Evolutionary conservation across 345 rosid genomes (phyloP).

Genomic region (Brassica carinata): DNA sequence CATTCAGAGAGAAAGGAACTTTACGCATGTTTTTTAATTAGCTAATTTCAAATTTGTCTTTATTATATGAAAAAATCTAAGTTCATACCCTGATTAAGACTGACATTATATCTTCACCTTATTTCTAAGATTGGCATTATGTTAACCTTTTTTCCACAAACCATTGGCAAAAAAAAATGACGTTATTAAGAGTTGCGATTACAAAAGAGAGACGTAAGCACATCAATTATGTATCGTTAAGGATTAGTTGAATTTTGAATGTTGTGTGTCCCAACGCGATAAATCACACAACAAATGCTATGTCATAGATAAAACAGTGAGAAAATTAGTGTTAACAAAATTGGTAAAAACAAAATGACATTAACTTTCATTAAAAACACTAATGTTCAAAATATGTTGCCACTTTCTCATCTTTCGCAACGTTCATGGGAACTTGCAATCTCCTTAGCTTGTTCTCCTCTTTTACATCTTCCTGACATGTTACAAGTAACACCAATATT

Average conservation of each 20-base stretch:
- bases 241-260: slow-evolving; percentile 4
- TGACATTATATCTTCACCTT: slow-evolving; percentile 1
- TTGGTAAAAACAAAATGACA: not conserved
- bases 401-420: not conserved
- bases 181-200: not conserved
- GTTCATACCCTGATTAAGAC: slow-evolving; percentile 19
- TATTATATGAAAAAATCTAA: not conserved
- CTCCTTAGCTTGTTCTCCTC: not conserved
- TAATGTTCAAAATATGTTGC: not conserved
- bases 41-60: not conserved
- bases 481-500: slow-evolving; percentile 16
- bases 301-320: not conserved
- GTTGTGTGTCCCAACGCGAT: not conserved
- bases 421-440: slow-evolving; percentile 4
- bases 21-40: slow-evolving; percentile 15
- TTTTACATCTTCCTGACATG: not conserved
- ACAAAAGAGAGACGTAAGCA: not conserved
- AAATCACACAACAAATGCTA: not conserved
- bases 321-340: not conserved
- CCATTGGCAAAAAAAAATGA: not conserved
- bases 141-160: not conserved
- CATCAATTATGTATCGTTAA: not conserved
- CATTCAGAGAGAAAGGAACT: slow-evolving; percentile 3
- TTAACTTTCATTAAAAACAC: not conserved
- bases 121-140: not conserved